Evolutionary conservation across 305 asterid species (phyloP), one percentile per base, ranked within the genome.

Genomic region (Coffea humblotiana): DNA sequence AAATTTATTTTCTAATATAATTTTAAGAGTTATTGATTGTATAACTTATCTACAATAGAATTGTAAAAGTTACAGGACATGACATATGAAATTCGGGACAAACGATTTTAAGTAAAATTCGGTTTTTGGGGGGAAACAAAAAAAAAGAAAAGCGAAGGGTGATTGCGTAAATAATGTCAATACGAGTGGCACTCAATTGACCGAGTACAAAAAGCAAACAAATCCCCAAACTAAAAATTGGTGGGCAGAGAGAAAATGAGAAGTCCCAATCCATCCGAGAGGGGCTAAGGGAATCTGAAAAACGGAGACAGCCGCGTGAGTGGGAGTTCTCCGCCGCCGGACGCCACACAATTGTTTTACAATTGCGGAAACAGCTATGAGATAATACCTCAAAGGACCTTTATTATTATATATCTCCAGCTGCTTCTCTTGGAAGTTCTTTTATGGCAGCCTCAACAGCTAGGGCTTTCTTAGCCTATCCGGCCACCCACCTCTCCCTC

Each of bases 381-480:
- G 74, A 48, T 74, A 73, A 72, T 32, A 21, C 13, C 52, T 12
- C 11, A 48, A 48, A 48, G 2, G 11, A 6, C 12, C 11, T 8
- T 9, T 10, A 8, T 47, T 10, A 47, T 69, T 54, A 66, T 40
- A 19, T 21, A 19, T 74, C 56, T 56, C n/a, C 64, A 29, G 64
- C 80, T 64, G n/a, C 23, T 40, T 69, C 21, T 70, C 27, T n/a
- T 49, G 27, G 43, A 67, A 51, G 54, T 65, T 56, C 58, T 64
- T 84, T 68, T 27, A 89, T 90, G 97, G 97, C 97, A 40, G 87
- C 83, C 80, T 88, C 95, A 19, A 87, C 94, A 72, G 90, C 91
- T 73, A 85, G 88, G 85, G 88, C 87, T 32, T 85, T 88, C 77
- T 78, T 86, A 72, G 67, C 84, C 83, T 92, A 93, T 45, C 88